phyloP scores from a whole-genome alignment of 768 basidiomycete genomes.

The Boletus tomentosulus region DNA sequence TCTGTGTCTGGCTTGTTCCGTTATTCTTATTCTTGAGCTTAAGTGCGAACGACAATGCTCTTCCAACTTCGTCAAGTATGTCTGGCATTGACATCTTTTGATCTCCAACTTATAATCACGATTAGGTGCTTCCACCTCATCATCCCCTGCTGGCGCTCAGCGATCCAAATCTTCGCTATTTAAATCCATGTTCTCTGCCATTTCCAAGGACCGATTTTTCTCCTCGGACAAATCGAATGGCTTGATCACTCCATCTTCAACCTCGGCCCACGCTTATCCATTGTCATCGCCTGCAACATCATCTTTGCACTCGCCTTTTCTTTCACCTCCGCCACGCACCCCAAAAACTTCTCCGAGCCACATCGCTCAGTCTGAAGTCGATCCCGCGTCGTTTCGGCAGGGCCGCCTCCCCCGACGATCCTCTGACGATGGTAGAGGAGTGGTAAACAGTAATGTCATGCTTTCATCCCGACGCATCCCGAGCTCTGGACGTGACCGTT shows the following conservation, averaged over 20 bases:
- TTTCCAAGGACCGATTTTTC: conserved; percentile 39
- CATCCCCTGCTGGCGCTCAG: conserved; percentile 28
- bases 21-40: conserved; percentile 93
- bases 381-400: conserved; percentile 22
- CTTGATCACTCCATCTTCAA: conserved; percentile 53
- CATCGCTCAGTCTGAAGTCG: conserved; percentile 33
- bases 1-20: conserved; percentile 87
- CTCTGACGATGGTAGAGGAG: conserved; percentile 3
- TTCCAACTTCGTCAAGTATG: conserved; percentile 66
- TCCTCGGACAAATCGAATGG: conserved; percentile 58
- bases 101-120: not conserved
- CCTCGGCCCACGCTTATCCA: conserved; percentile 12
- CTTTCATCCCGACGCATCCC: conserved; percentile 17
- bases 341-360: conserved; percentile 4
- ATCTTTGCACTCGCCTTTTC: conserved; percentile 16
- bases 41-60: conserved; percentile 94
- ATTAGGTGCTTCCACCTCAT: conserved; percentile 17
- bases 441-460: conserved; percentile 19
- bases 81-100: not conserved
- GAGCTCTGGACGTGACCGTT: conserved; percentile 2
- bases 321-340: conserved; percentile 26
- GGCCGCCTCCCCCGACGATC: conserved; percentile 42
- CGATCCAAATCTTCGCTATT: conserved; percentile 62
- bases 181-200: conserved; percentile 53
- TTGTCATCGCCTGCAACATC: conserved; percentile 30